phyloP scores from a whole-genome alignment of 257 asterid genomes.

The Knoxia roxburghii region DNA sequence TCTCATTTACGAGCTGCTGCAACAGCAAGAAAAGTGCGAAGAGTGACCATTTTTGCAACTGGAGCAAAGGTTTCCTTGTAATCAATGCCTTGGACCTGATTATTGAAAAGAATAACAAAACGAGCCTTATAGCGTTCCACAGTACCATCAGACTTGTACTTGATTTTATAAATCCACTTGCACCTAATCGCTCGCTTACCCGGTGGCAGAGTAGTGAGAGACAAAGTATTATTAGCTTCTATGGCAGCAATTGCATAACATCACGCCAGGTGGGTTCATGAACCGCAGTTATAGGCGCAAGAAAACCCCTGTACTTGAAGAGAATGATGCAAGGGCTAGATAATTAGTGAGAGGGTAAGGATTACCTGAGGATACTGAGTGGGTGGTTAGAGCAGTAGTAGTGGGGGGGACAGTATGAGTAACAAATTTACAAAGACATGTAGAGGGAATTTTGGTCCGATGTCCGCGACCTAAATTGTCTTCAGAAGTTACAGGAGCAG shows the following conservation, averaged over 20 bases:
- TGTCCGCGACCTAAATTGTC: too few species aligned
- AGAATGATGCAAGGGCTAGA: too few species aligned
- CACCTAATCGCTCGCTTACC: too few species aligned
- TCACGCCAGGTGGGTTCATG: neutral
- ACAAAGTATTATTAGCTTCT: neutral
- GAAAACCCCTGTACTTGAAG: neutral
- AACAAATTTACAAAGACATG: too few species aligned
- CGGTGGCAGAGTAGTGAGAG: too few species aligned
- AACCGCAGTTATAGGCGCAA: neutral
- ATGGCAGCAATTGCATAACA: neutral
- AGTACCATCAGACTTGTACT: neutral
- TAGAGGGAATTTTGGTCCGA: too few species aligned
- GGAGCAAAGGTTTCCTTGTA: neutral
- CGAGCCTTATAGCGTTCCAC: neutral
- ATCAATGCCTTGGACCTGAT: neutral
- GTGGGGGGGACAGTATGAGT: too few species aligned
- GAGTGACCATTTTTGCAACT: neutral
- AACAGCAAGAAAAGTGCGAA: neutral
- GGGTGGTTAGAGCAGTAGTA: too few species aligned
- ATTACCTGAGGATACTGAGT: too few species aligned
- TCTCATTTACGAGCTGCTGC: neutral
- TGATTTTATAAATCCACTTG: neutral
- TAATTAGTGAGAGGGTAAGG: too few species aligned
- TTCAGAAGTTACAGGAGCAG: too few species aligned
- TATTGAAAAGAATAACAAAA: neutral